Evolutionary conservation across 73 alveolate species (phyloP).

Genomic region (Tetrahymena malaccensis): DNA sequence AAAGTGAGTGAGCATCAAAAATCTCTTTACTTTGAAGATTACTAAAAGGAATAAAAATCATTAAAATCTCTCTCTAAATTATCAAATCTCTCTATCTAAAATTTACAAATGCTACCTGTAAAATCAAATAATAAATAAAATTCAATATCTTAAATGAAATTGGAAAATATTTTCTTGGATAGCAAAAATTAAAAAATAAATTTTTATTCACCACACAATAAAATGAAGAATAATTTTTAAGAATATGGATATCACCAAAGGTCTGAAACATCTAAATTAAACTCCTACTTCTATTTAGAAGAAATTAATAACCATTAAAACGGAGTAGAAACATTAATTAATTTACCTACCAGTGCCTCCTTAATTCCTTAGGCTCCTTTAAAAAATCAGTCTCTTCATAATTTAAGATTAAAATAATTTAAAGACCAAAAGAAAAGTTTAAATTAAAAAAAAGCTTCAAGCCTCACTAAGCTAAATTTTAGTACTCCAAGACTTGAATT

Average conservation of each 20-base stretch:
- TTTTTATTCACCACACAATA: not conserved
- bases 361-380: not conserved
- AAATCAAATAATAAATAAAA: not conserved
- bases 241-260: not conserved
- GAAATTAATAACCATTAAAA: not conserved
- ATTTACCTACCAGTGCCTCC: not conserved
- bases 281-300: not conserved
- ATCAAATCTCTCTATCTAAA: not conserved
- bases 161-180: not conserved
- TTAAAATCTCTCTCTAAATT: not conserved
- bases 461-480: not conserved
- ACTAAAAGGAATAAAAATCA: not conserved
- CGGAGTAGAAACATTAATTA: not conserved
- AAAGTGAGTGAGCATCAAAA: not conserved
- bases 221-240: not conserved
- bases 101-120: not conserved
- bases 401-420: not conserved
- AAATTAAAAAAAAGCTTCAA: not conserved
- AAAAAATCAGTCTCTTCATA: not conserved
- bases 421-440: not conserved
- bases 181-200: not conserved
- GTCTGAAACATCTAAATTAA: not conserved
- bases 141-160: not conserved
- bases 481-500: not conserved
- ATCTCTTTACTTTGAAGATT: not conserved